Evolutionary conservation across 2,329 filamentous ascomycete genomes (phyloP), one percentile per base, ranked within the genome.

Genomic region (Exophiala bonariae): DNA sequence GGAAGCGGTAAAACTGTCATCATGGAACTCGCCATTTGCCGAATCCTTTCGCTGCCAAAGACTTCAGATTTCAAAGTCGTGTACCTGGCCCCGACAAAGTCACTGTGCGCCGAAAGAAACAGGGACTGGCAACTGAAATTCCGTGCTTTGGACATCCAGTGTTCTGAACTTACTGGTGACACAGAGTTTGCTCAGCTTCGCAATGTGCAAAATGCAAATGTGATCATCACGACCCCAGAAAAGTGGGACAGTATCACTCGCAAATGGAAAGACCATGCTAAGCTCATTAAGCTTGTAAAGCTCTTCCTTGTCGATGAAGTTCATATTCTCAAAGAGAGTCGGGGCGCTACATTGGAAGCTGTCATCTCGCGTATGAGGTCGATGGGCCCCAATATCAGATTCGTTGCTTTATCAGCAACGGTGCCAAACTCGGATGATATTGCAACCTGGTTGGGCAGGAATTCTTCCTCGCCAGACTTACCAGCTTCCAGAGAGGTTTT

Each of bases 171-270:
- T 47, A 95, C 89, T 3, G 89, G 89, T 1, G 89, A 95, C 61
- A 91, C 87, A 0, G 83, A 87, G 30, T 73, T 78, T 41, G 67
- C 71, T 4, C 82, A 91, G 56, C 74, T 90, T 49, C 75, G 75
- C 17, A 80, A 78, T 44, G 85, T 92, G 4, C 83, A 89, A 50
- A 81, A 76, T 57, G 88, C 88, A 3, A 84, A 83, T 37, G 87
- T 95, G 54, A 92, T 95, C 56, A 78, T 95, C 52, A 93, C 89
- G 0, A 95, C 89, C 0, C 89, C 89, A 0, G 89, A 95, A 66
- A 95, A 95, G 61, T 95, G 89, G 89, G 89, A 95, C 62, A 92
- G 87, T 50, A 84, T 93, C 64, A 95, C 89, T 0, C 77, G 89
- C 14, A 91, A 89, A 61, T 95, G 89, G 89, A 82, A 84, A 57